Evolutionary conservation across 495 filamentous ascomycete species (phyloP).

Genomic region (Poronia punctata): DNA sequence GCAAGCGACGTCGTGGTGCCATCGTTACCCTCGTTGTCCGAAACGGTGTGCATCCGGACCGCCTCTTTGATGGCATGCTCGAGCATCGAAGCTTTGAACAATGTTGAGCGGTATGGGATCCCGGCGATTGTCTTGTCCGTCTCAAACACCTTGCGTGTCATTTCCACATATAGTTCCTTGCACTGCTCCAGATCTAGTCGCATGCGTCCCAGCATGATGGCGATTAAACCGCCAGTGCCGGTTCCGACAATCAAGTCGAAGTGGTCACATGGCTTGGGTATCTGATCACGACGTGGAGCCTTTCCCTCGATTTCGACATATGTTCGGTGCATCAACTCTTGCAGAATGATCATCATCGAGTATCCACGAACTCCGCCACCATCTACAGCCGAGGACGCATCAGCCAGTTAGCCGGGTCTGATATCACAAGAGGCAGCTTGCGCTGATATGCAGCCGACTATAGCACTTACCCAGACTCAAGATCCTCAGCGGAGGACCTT

Average conservation of each 20-base stretch:
- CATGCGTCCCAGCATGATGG: constrained; percentile 89
- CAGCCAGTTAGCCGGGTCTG: constrained; percentile 10
- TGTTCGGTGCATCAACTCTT: constrained; percentile 91
- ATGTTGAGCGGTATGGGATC: constrained; percentile 83
- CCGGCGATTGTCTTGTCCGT: constrained; percentile 96
- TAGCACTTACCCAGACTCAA: constrained; percentile 71
- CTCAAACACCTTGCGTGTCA: constrained; percentile 91
- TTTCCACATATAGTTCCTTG: constrained; percentile 89
- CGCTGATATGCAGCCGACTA: constrained; percentile 1
- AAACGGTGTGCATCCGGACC: constrained; percentile 78
- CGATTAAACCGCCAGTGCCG: constrained; percentile 91
- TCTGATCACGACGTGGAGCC: constrained; percentile 75
- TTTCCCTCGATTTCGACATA: constrained; percentile 81
- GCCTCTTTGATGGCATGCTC: constrained; percentile 91
- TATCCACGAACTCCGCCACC: constrained; percentile 95
- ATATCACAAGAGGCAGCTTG: neutral
- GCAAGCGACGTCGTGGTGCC: constrained; percentile 19
- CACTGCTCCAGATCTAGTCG: constrained; percentile 91
- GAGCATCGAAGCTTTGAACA: constrained; percentile 93
- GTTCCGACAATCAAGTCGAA: constrained; percentile 96
- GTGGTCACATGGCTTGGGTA: constrained; percentile 96
- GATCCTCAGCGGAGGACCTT: constrained; percentile 85
- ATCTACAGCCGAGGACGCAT: constrained; percentile 46
- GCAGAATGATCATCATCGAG: constrained; percentile 90
- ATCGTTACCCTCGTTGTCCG: constrained; percentile 75